phyloP scores from a whole-genome alignment of 2,329 filamentous ascomycete genomes.

The Phyllosticta paracitricarpa region DNA sequence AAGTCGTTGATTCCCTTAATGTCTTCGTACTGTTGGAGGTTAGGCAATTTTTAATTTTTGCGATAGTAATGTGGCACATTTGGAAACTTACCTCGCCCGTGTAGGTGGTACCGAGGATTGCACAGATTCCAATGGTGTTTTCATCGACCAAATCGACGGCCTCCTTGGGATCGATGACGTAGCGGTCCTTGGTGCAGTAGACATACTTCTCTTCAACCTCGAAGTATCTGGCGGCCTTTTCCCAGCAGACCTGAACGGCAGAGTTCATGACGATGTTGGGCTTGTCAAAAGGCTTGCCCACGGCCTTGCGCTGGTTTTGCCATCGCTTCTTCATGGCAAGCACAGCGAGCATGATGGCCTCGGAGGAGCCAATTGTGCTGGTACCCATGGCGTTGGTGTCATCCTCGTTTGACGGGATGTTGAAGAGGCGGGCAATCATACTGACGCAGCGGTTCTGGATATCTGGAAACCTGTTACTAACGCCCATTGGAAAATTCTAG shows the following conservation, averaged over 20 bases:
- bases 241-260: slow-evolving; percentile 95
- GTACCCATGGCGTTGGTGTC: slow-evolving; percentile 67
- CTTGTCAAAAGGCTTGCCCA: slow-evolving; percentile 66
- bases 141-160: slow-evolving; percentile 53
- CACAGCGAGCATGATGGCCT: slow-evolving; percentile 73
- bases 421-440: slow-evolving; percentile 69
- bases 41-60: background rate
- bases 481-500: background rate
- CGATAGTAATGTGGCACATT: background rate
- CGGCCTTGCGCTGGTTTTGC: slow-evolving; percentile 76
- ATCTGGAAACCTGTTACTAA: slow-evolving; percentile 13
- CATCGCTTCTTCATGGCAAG: slow-evolving; percentile 94
- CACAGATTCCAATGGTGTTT: slow-evolving; percentile 82
- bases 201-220: slow-evolving; percentile 84
- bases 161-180: slow-evolving; percentile 54
- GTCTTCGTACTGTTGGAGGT: slow-evolving; percentile 58
- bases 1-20: slow-evolving; percentile 87
- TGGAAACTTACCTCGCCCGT: slow-evolving; percentile 54
- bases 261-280: slow-evolving; percentile 96
- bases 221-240: slow-evolving; percentile 78
- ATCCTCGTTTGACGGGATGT: slow-evolving; percentile 53
- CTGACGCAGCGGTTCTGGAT: slow-evolving; percentile 72
- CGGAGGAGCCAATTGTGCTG: slow-evolving; percentile 79
- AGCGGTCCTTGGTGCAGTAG: slow-evolving; percentile 51
- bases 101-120: slow-evolving; percentile 86